Evolutionary conservation across 2,329 filamentous ascomycete species (phyloP), one percentile per base, ranked within the genome.

Genomic region (Cladophialophora immunda): DNA sequence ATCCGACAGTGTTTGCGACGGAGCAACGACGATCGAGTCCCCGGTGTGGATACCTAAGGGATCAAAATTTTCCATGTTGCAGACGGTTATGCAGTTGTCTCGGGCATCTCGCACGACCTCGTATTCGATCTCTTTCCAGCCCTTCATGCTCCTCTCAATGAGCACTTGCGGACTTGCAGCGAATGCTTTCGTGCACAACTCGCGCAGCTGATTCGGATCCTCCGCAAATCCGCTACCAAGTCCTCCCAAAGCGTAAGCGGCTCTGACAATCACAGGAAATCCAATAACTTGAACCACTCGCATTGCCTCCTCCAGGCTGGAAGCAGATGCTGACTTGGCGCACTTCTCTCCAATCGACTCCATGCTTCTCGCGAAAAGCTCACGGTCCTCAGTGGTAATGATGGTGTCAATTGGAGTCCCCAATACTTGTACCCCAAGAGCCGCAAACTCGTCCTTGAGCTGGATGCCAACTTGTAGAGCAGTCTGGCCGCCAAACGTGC

Each of bases 11-110:
- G 95, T 99, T 81, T 98, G 95, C 3, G 94, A 98, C 47, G 95
- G 95, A 8, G 95, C 95, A 55, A 99, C 95, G 60, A 99, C 95
- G 72, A 99, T 97, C 13, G 94, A 98, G 78, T 99, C 95, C 79
- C 95, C 95, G 2, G 95, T 99, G 77, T 98, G 95, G 70, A 98
- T 98, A 75, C 95, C 95, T 1, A 99, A 89, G 63, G 95, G 95
- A 79, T 99, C 95, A 76, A 99, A 99, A 83, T 99, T 99, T 83
- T 99, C 95, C 95, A 99, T 98, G 84, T 99, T 99, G 81, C 95
- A 99, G 69, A 99, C 95, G 6, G 95, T 99, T 78, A 99, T 98
- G 79, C 95, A 99, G 86, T 98, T 98, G 83, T 99, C 94, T 74
- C 93, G 89, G 65, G 90, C 91, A 83, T 98, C 95, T 75, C 95